Evolutionary conservation across 192 early-diverging fungal species (phyloP).

Genomic region (Backusella morwellensis): DNA sequence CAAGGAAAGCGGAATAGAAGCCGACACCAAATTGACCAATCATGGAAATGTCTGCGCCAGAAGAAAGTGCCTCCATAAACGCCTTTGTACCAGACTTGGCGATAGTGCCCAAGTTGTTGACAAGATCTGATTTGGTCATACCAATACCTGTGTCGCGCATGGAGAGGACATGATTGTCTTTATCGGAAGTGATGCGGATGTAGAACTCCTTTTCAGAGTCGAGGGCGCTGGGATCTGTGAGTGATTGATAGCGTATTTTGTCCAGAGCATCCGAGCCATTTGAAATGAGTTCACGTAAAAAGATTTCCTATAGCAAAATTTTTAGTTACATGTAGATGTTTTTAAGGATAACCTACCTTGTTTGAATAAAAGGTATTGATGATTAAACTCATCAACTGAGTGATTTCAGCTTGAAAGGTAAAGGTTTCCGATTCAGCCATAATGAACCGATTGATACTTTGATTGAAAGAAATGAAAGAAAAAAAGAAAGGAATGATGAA

Average conservation of each 20-base stretch:
- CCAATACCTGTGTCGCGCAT: conserved; percentile 90
- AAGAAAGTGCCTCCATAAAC: conserved; percentile 97
- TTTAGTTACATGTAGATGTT: no score
- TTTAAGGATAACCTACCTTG: conserved; percentile 82
- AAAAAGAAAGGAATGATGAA: neutral
- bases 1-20: conserved; percentile 99
- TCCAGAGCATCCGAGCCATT: conserved; percentile 73
- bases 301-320: conserved; percentile 70
- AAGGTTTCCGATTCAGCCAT: conserved; percentile 66
- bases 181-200: conserved; percentile 92
- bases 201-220: conserved; percentile 92
- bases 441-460: no score
- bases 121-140: conserved; percentile 93
- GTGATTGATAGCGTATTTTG: conserved; percentile 97
- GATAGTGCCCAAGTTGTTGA: conserved; percentile 99
- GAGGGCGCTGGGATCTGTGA: conserved; percentile 90
- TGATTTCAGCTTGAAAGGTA: conserved; percentile 98
- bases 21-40: conserved; percentile 99
- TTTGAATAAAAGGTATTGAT: conserved; percentile 99
- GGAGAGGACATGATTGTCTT: conserved; percentile 71
- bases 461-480: neutral
- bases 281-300: conserved; percentile 97
- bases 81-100: conserved; percentile 99
- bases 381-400: conserved; percentile 99
- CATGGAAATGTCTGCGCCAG: conserved; percentile 98